Evolutionary conservation across 148 eudicot species (phyloP).

Genomic region (Gaultheria prostrata): DNA sequence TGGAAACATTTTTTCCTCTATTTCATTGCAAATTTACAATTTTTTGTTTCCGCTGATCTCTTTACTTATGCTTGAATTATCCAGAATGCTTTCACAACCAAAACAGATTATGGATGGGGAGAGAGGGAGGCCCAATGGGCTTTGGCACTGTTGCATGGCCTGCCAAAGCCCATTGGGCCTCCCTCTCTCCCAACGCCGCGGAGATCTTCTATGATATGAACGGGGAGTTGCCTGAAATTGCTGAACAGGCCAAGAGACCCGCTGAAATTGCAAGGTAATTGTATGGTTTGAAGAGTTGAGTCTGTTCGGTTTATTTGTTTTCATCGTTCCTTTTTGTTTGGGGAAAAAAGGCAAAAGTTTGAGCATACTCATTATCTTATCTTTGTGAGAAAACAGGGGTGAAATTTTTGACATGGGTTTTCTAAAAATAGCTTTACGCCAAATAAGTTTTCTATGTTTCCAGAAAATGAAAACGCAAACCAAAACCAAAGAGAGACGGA

Average conservation of each 20-base stretch:
- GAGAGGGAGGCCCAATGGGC: conserved; percentile 91
- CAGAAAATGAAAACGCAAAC: no score
- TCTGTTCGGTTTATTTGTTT: neutral
- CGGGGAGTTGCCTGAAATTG: conserved; percentile 64
- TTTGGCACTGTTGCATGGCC: conserved; percentile 69
- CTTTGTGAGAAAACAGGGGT: no score
- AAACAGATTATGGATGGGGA: conserved; percentile 68
- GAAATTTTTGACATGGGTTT: no score
- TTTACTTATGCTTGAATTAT: neutral
- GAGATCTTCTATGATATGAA: conserved; percentile 48
- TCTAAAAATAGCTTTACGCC: no score
- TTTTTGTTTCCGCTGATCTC: neutral
- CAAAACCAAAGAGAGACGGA: neutral
- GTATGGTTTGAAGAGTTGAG: neutral
- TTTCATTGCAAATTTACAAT: neutral
- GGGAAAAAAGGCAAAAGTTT: no score
- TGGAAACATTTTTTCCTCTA: neutral
- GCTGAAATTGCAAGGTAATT: conserved; percentile 72
- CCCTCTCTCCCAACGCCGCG: conserved; percentile 34
- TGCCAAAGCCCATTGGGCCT: no score
- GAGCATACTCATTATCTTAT: no score
- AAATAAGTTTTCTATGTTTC: no score
- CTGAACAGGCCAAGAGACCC: conserved; percentile 78
- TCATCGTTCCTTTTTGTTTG: neutral
- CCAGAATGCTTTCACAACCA: conserved; percentile 70